phyloP scores from a whole-genome alignment of 1,139 yeast species.

The Suhomyces yuchorum region DNA sequence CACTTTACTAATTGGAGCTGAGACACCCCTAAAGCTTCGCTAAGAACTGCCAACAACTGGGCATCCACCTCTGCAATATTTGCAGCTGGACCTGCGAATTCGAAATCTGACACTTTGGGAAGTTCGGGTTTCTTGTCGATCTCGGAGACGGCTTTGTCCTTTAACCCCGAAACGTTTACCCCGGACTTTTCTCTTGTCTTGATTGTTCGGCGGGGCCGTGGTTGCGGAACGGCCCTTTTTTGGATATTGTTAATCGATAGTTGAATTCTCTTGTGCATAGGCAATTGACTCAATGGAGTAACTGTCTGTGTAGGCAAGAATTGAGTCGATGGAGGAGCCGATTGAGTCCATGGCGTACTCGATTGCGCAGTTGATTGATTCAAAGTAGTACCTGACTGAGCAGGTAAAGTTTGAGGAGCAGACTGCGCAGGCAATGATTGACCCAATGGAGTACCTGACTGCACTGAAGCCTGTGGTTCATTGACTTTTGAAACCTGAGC shows the following conservation, averaged over 20 bases:
- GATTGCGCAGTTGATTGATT: no score
- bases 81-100: not conserved
- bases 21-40: slow-evolving; percentile 6
- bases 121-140: not conserved
- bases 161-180: not conserved
- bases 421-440: not conserved
- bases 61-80: not conserved
- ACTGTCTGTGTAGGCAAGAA: no score
- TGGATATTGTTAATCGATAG: not conserved
- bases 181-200: not conserved
- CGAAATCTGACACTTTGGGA: not conserved
- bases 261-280: not conserved
- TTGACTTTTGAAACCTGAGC: no score
- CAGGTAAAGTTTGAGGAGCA: no score
- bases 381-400: no score
- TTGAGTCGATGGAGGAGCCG: no score
- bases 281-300: not conserved
- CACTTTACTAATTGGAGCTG: slow-evolving; percentile 1
- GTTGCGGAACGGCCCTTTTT: not conserved
- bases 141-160: not conserved
- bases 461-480: no score
- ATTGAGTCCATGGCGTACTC: no score
- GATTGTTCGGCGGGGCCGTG: not conserved
- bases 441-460: no score
- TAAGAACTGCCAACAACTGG: slow-evolving; percentile 1